Percentiles rank a stretch among this genome's conserved stretches.
Evolutionary conservation across 73 alveolate genomes (phyloP).

Genomic region (Paramecium sonneborni): DNA sequence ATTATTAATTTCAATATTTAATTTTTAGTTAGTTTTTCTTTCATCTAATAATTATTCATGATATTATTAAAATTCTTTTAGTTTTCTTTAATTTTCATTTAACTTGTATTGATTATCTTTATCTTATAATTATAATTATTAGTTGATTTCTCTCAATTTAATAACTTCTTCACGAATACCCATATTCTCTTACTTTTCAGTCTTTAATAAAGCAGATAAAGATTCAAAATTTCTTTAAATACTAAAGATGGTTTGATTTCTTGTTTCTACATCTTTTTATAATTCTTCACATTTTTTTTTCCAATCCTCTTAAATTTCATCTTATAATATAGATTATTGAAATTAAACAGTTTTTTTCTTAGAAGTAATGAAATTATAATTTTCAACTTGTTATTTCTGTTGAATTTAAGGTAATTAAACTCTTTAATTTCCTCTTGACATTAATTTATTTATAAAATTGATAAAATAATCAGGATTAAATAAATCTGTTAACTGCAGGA

Average conservation of each 20-base stretch:
- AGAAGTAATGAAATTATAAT: neutral
- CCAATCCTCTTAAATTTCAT: conserved; percentile 43
- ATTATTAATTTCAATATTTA: neutral
- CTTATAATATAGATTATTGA: too few relatives aligned
- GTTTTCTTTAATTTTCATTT: neutral
- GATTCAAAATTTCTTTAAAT: conserved; percentile 46
- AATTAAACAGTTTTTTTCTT: conserved; percentile 4
- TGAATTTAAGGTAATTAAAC: neutral
- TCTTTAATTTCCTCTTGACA: neutral
- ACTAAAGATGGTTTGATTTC: conserved; percentile 34
- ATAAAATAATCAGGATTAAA: neutral
- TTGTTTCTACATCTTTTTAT: neutral
- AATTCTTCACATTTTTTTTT: conserved; percentile 49
- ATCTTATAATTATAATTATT: neutral
- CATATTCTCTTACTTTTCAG: conserved; percentile 19
- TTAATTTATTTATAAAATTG: neutral
- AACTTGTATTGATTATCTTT: neutral
- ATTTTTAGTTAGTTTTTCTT: neutral
- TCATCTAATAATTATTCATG: neutral
- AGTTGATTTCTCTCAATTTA: neutral
- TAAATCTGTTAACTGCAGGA: neutral
- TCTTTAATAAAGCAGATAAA: neutral
- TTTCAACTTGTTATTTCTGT: neutral
- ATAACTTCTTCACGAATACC: conserved; percentile 7
- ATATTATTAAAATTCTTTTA: neutral